Evolutionary conservation across 2,329 filamentous ascomycete species (phyloP), one percentile per base, ranked within the genome.

Genomic region (Coleophoma eucalyptorum): DNA sequence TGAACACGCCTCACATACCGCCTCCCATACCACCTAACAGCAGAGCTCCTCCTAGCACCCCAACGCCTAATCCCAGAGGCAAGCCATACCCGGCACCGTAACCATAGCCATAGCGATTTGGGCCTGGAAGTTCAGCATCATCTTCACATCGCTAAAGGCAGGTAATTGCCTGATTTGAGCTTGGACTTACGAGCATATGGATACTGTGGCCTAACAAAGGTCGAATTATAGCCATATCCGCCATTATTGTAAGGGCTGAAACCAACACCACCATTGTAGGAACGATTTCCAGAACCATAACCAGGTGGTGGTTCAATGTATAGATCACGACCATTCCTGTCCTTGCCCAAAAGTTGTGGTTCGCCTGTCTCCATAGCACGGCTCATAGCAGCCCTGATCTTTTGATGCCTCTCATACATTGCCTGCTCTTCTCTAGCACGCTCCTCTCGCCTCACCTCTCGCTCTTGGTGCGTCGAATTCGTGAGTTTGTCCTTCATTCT

Each of bases 401-500:
- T 65, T 50, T 76, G 61, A 57, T 84, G 80, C 38, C 73, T 71
- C 34, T 74, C 65, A 59, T 83, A 83, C n/a, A 72, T 69, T 42
- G 71, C 63, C 3, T 65, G 69, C 62, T 84, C 81, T 32, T 75
- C 67, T 49, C 75, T 69, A 1, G 71, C 78, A 21, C 78, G 72
- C 32, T 67, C 62, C 3, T 57, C 57, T 4, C 81, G 72, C 21
- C 72, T 68, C 5, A 63, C 61, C 47, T 74, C 73, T 20, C 81
- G 76, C 59, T 84, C 67, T 20, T 74, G 67, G 62, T 84, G 80
- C 4, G 80, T 82, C 4, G 73, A 76, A 15, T 71, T 68, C 0
- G 81, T 85, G 15, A 84, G 58, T 56, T 77, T 78, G 64, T 84
- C 80, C 61, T 84, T 84, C 55, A 85, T 66, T 48, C 74, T 78